Evolutionary conservation across 2,329 filamentous ascomycete species (phyloP).

Genomic region (Westerdykella ornata): DNA sequence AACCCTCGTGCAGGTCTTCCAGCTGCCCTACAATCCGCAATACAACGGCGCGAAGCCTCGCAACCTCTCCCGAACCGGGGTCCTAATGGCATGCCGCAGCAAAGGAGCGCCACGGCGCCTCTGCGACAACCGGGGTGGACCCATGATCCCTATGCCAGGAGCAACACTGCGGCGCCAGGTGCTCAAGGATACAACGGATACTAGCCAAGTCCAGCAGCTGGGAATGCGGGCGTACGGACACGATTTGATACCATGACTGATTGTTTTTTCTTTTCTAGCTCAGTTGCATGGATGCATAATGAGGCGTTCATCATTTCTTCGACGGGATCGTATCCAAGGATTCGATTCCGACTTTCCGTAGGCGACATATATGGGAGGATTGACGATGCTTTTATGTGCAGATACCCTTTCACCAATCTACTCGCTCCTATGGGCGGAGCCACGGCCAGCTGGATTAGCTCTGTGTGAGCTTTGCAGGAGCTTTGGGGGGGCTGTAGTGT

Average conservation of each 20-base stretch:
- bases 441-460: no score
- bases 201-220: conserved; percentile 5
- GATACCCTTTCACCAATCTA: no score
- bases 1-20: conserved; percentile 28
- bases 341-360: no score
- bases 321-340: no score
- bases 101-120: conserved; percentile 32
- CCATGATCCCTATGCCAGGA: conserved; percentile 14
- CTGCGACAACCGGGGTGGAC: conserved; percentile 26
- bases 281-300: no score
- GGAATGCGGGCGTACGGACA: conserved; percentile 2
- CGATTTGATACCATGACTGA: conserved; percentile 5
- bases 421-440: no score
- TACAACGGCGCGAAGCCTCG: conserved; percentile 33
- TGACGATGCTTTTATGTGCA: no score
- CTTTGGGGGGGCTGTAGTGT: no score
- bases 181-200: conserved; percentile 17
- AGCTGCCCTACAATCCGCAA: conserved; percentile 29
- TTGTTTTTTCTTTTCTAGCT: no score
- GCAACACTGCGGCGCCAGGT: conserved; percentile 16
- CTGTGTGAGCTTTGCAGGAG: no score
- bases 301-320: no score
- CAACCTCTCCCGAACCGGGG: conserved; percentile 26
- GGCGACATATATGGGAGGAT: no score
- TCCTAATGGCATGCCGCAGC: conserved; percentile 21